Evolutionary conservation across 441 rosid genomes (phyloP).

Genomic region (Populus hybrid): DNA sequence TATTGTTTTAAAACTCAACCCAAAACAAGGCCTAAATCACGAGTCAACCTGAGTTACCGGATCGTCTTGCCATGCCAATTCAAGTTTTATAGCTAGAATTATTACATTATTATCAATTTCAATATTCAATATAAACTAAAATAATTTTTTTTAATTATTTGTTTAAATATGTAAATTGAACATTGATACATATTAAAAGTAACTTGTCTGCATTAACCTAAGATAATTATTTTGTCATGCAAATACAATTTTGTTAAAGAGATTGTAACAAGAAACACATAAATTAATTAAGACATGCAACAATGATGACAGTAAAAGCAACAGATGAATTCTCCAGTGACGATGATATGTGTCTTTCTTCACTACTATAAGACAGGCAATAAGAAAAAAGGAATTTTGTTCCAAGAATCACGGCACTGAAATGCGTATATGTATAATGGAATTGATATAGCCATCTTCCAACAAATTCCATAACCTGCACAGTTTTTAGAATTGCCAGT

Average conservation of each 20-base stretch:
- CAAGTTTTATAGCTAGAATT: too few relatives aligned
- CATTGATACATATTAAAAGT: too few relatives aligned
- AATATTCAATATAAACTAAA: too few relatives aligned
- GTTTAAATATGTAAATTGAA: too few relatives aligned
- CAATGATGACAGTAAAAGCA: neutral
- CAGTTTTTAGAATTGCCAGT: neutral
- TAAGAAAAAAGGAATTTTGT: neutral
- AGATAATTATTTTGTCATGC: too few relatives aligned
- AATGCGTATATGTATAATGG: neutral
- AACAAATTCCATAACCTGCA: neutral
- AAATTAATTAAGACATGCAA: neutral
- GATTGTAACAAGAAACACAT: neutral
- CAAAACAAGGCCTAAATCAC: fast-evolving
- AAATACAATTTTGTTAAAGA: too few relatives aligned
- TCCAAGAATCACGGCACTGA: neutral
- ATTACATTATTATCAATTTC: too few relatives aligned
- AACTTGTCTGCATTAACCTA: too few relatives aligned
- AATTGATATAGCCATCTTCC: neutral
- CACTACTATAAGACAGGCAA: neutral
- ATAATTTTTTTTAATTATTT: too few relatives aligned
- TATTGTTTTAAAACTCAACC: too few relatives aligned
- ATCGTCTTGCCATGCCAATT: too few relatives aligned
- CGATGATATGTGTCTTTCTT: neutral
- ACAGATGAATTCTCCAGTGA: neutral
- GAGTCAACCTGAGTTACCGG: too few relatives aligned